Conservation (phyloP, 2,329 filamentous ascomycete genomes). For the Exserohilum rostratum region DNA sequence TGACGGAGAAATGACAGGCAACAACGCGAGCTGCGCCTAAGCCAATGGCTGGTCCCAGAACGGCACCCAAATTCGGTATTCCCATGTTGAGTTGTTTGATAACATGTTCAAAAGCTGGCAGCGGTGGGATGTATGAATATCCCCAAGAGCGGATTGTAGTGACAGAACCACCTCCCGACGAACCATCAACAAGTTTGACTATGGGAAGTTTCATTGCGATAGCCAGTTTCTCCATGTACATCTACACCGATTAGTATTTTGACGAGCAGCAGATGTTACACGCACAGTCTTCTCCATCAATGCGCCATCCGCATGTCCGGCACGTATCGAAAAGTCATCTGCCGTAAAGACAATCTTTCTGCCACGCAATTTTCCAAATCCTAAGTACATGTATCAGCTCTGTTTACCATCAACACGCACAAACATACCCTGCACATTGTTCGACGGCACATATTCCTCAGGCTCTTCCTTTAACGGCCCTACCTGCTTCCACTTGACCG, state of each 20-base stretch:
- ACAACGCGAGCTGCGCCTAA: conserved; percentile 67
- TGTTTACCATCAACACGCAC: background rate
- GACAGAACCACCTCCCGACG: conserved; percentile 66
- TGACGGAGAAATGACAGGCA: conserved; percentile 68
- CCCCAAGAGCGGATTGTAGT: conserved; percentile 63
- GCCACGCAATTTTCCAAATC: conserved; percentile 59
- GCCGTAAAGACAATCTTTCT: conserved; percentile 65
- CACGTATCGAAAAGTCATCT: conserved; percentile 68
- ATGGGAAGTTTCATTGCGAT: conserved; percentile 64
- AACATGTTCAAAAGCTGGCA: conserved; percentile 60
- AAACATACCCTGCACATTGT: conserved; percentile 63
- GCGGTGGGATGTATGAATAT: conserved; percentile 65
- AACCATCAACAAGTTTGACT: conserved; percentile 69
- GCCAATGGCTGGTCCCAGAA: conserved; percentile 68
- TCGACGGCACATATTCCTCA: conserved; percentile 61
- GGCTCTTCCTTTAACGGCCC: conserved; percentile 55
- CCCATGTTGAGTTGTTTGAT: conserved; percentile 66
- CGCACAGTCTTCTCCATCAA: conserved; percentile 61
- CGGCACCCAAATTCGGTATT: conserved; percentile 68
- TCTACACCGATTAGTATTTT: conserved; percentile 32
- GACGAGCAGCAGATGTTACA: background rate
- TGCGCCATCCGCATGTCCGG: conserved; percentile 68
- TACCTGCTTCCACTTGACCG: conserved; percentile 62
- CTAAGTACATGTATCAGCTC: conserved; percentile 20
- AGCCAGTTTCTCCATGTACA: conserved; percentile 67